Evolutionary conservation across 257 asterid genomes (phyloP).

Genomic region (Solanum dulcamara): DNA sequence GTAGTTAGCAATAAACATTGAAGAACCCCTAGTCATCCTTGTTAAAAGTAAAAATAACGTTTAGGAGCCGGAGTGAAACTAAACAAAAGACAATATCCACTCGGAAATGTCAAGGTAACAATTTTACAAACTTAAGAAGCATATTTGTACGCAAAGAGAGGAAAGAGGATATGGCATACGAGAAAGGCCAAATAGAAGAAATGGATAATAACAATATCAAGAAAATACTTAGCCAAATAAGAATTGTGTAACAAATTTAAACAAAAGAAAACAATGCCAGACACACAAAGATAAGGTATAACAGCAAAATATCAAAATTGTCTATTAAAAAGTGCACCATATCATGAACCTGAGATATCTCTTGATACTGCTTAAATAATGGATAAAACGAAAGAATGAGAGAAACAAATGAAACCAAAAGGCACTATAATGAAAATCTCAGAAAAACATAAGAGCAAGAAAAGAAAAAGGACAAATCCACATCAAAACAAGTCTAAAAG

Average conservation of each 20-base stretch:
- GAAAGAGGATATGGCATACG: background rate
- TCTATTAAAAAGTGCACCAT: background rate
- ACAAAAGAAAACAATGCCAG: background rate
- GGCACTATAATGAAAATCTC: background rate
- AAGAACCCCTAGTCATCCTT: background rate
- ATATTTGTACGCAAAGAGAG: background rate
- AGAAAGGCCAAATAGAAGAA: background rate
- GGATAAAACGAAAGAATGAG: background rate
- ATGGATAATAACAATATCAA: background rate
- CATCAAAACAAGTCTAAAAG: background rate
- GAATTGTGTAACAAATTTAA: background rate
- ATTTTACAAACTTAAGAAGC: background rate
- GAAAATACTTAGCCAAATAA: background rate
- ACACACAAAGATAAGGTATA: background rate
- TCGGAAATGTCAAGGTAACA: background rate
- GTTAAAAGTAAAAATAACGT: background rate
- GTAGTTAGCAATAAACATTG: background rate
- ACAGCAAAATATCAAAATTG: background rate
- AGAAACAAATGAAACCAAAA: background rate
- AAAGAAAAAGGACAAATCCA: background rate
- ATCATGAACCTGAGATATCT: background rate
- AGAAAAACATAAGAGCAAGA: background rate
- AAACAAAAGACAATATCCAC: background rate
- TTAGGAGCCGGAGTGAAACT: background rate
- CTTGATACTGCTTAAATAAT: background rate